Evolutionary conservation across 2,329 filamentous ascomycete genomes (phyloP).

Genomic region (Cercospora brassicicola): DNA sequence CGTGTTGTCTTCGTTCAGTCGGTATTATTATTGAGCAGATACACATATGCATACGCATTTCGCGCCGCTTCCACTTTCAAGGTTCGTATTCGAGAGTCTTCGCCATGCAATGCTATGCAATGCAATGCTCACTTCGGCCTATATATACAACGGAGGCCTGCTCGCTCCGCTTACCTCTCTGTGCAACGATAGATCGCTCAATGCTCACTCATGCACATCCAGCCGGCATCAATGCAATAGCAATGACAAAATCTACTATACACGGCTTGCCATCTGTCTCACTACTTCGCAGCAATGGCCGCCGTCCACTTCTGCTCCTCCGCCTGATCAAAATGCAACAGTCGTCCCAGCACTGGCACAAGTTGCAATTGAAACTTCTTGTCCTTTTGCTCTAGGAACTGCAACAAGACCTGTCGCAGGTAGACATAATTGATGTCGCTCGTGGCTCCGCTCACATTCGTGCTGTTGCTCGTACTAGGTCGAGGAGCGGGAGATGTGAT

Average conservation of each 20-base stretch:
- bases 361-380: constrained; percentile 73
- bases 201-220: not conserved
- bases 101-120: not conserved
- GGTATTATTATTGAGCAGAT: not conserved
- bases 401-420: constrained; percentile 76
- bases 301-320: constrained; percentile 87
- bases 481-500: constrained; percentile 48
- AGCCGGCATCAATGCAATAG: not conserved
- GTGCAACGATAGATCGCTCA: not conserved
- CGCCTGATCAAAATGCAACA: constrained; percentile 74
- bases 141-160: not conserved
- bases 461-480: constrained; percentile 21
- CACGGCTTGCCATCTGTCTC: not conserved
- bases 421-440: constrained; percentile 62
- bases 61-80: not conserved
- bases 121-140: not conserved
- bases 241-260: not conserved
- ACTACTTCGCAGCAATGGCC: constrained; percentile 59
- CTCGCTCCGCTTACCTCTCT: not conserved
- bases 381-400: constrained; percentile 79
- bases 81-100: not conserved
- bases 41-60: not conserved
- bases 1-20: not conserved
- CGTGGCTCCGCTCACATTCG: not conserved
- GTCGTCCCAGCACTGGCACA: constrained; percentile 73